These are phyloP conservation scores for Leucocoprinus leucothites DNA, from an alignment of 768 basidiomycete species.

Conservation along the genomic window DNA sequence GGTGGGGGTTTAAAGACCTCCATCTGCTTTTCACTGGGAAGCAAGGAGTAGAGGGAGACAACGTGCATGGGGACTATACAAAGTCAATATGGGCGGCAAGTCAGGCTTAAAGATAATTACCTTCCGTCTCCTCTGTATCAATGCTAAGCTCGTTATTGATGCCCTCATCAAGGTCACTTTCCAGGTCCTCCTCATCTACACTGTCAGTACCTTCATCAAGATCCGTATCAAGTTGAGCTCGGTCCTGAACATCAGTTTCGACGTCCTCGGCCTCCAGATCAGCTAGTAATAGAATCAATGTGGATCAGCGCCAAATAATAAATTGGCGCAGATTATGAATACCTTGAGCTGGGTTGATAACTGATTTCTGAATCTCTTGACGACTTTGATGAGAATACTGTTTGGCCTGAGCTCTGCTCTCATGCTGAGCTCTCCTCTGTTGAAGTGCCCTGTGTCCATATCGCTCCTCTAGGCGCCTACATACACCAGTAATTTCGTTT, in stretches of 20 bases:
- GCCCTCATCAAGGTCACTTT: slow-evolving; percentile 66
- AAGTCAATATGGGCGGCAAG: slow-evolving; percentile 11
- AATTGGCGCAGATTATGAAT: background rate
- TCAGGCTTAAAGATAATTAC: slow-evolving; percentile 31
- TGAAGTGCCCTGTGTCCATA: slow-evolving; percentile 69
- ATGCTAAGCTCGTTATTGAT: slow-evolving; percentile 55
- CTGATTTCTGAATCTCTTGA: slow-evolving; percentile 17
- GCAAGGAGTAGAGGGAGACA: slow-evolving; percentile 88
- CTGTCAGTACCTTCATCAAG: slow-evolving; percentile 60
- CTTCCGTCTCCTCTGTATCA: slow-evolving; percentile 61
- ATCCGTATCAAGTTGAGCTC: slow-evolving; percentile 36
- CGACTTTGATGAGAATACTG: slow-evolving; percentile 18
- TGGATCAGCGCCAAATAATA: background rate
- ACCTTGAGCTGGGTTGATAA: slow-evolving; percentile 50
- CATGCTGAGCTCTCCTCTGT: slow-evolving; percentile 34
- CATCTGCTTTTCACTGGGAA: slow-evolving; percentile 95
- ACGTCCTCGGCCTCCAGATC: slow-evolving; percentile 68
- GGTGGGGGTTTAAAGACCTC: slow-evolving; percentile 87
- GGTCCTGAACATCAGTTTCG: slow-evolving; percentile 51
- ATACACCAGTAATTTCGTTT: slow-evolving; percentile 88
- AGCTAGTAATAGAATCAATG: slow-evolving; percentile 31
- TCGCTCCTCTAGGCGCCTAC: slow-evolving; percentile 72
- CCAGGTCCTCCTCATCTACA: slow-evolving; percentile 76
- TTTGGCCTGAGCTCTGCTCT: slow-evolving; percentile 15
- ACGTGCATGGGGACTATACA: slow-evolving; percentile 85